Evolutionary conservation across 805 yeast genomes (phyloP).

Genomic region (Pichia nakasei): DNA sequence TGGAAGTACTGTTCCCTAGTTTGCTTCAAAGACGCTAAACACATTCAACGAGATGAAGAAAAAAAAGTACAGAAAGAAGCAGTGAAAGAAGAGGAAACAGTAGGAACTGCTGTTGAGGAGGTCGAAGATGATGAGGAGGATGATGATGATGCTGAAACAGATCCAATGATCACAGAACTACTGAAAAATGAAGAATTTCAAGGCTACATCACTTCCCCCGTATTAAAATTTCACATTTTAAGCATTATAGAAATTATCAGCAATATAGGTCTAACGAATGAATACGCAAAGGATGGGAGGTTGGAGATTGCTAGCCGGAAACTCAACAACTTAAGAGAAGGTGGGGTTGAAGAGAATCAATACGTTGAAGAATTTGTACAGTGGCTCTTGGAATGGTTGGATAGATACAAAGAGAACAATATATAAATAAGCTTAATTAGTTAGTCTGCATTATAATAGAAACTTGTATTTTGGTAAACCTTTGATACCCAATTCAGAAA

Average conservation of each 20-base stretch:
- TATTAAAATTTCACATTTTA: conserved; percentile 48
- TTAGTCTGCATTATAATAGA: not conserved
- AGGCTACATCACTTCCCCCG: conserved; percentile 39
- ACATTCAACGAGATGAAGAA: conserved; percentile 11
- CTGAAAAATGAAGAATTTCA: conserved; percentile 36
- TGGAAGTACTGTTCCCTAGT: conserved; percentile 46
- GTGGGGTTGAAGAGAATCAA: conserved; percentile 60
- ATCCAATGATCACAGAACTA: conserved; percentile 23
- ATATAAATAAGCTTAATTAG: too few species aligned
- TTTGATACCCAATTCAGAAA: conserved; percentile 23
- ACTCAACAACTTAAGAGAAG: conserved; percentile 47
- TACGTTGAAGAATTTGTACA: conserved; percentile 56
- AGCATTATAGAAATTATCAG: conserved; percentile 38
- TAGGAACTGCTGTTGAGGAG: conserved; percentile 1
- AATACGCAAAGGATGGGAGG: conserved; percentile 44
- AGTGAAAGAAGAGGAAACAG: not conserved
- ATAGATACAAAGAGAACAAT: not conserved
- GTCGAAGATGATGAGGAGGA: not conserved
- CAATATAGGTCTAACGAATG: conserved; percentile 41
- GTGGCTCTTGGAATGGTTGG: conserved; percentile 10
- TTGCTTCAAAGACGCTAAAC: conserved; percentile 47
- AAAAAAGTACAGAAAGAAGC: not conserved
- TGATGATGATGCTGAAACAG: conserved; percentile 8
- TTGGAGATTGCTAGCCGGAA: conserved; percentile 52
- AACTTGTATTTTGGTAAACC: conserved; percentile 26